A percentile compares a stretch with the other conserved stretches of the same genome.
Evolutionary conservation across 169 alveolate species (phyloP).

Genomic region (Cyclospora cayetanensis): DNA sequence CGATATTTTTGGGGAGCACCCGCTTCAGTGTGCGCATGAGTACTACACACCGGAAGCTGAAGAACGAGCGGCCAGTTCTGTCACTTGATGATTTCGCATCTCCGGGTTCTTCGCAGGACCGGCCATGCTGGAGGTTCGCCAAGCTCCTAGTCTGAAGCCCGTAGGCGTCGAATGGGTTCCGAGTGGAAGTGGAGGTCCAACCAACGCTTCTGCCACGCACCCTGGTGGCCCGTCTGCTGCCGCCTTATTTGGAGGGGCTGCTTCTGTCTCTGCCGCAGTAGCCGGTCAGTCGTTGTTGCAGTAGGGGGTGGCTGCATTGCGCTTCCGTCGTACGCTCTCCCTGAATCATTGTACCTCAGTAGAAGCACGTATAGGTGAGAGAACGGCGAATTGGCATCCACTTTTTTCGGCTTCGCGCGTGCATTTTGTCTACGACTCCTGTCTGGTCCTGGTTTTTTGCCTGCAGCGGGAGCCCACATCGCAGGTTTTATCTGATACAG

Average conservation of each 20-base stretch:
- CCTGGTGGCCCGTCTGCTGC: background rate
- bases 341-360: too few relatives aligned
- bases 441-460: too few relatives aligned
- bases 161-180: constrained; percentile 5
- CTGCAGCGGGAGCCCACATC: too few relatives aligned
- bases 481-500: too few relatives aligned
- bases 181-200: background rate
- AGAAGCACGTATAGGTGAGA: too few relatives aligned
- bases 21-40: background rate
- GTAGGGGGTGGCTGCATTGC: too few relatives aligned
- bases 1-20: background rate
- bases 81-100: background rate
- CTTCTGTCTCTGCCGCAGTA: constrained; percentile 30
- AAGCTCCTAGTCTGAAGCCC: constrained; percentile 30
- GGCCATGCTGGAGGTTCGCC: constrained; percentile 54
- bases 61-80: background rate
- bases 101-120: constrained; percentile 52
- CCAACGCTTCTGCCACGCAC: background rate
- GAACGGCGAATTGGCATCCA: too few relatives aligned
- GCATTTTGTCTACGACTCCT: too few relatives aligned
- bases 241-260: constrained; percentile 22
- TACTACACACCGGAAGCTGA: background rate
- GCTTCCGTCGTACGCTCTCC: too few relatives aligned
- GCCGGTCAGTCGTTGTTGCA: constrained; percentile 24
- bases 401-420: too few relatives aligned